Conservation (phyloP, 768 basidiomycete genomes). For the Thelephora aurantiotincta region DNA sequence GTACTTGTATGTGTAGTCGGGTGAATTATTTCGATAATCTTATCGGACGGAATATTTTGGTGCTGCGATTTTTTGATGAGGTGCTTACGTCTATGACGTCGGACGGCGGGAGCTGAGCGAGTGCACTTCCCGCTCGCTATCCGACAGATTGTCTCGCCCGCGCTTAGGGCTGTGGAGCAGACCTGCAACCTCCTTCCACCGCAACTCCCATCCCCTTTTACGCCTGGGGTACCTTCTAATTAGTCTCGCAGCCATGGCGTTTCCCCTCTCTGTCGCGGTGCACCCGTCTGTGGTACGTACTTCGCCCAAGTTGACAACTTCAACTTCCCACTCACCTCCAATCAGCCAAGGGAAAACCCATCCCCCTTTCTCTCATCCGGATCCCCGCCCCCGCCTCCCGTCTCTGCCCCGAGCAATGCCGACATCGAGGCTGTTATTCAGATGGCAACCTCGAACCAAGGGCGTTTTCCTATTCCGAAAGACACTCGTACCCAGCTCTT, state of each 20-base stretch:
- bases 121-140: too few relatives aligned
- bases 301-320: not conserved
- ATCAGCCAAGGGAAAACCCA: too few relatives aligned
- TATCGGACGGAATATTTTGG: too few relatives aligned
- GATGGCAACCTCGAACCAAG: constrained; percentile 64
- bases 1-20: not conserved
- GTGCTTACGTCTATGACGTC: too few relatives aligned
- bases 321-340: not conserved
- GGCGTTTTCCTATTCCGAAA: constrained; percentile 25
- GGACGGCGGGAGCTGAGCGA: too few relatives aligned
- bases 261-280: constrained; percentile 1
- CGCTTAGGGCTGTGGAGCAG: too few relatives aligned
- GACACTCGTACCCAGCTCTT: constrained; percentile 95
- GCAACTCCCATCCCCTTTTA: not conserved
- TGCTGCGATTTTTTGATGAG: too few relatives aligned
- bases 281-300: not conserved
- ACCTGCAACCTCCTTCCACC: not conserved
- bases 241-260: not conserved
- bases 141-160: too few relatives aligned
- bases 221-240: not conserved
- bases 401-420: constrained; percentile 44
- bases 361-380: not conserved
- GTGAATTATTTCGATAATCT: constrained; percentile 2
- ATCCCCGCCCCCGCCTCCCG: constrained; percentile 5
- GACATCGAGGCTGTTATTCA: constrained; percentile 90